Base-by-base conservation (phyloP, 140 eudicot genomes). In the Ambrosia hybrid region DNA sequence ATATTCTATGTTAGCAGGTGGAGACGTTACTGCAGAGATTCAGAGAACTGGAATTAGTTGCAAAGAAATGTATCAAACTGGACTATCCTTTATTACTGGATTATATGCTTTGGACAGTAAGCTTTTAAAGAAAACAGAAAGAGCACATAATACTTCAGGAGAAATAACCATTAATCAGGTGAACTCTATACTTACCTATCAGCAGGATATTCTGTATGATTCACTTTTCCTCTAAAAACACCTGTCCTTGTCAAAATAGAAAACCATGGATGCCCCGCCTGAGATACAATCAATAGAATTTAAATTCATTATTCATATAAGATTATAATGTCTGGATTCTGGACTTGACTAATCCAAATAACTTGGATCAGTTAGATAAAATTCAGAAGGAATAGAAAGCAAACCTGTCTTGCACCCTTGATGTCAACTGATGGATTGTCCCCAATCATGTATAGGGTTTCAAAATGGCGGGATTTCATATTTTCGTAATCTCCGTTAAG, bases 261-360 rank as follows among this genome's bases (percentile, higher is more conserved):
- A 64, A 80, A 78, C 91, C 91, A 86, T 9, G 91, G 88, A 75
- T 71, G 76, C 34, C 91, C 88, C 0, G 86, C 91, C 91, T 83
- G 86, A 68, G 13, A 76, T 75, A 66, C 51, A 51, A 77, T 15
- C 46, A 57, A 2, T 41, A 12, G 11, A 30, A 41, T 70, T 30
- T 37, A n/a, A 65, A 52, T 16, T 67, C 56, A 41, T 3, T 58
- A 52, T 16, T 67, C 56, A 41, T 3, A 49, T 57, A 63, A 4
- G 52, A 30, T 26, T 39, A 68, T 6, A 45, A 53, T 60, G 21
- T 33, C 10, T 33, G 2, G 13, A 48, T 48, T 33, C 10, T 33
- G 2, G 13, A 48, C 56, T 15, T 57, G 53, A 38, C 41, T 68
- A 16, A 57, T 62, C 30, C 9, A 16, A 4, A 39, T 72, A 72